These are phyloP conservation scores for Holtermannia corniformis DNA, from an alignment of 768 basidiomycete genomes.

Conservation along the genomic window DNA sequence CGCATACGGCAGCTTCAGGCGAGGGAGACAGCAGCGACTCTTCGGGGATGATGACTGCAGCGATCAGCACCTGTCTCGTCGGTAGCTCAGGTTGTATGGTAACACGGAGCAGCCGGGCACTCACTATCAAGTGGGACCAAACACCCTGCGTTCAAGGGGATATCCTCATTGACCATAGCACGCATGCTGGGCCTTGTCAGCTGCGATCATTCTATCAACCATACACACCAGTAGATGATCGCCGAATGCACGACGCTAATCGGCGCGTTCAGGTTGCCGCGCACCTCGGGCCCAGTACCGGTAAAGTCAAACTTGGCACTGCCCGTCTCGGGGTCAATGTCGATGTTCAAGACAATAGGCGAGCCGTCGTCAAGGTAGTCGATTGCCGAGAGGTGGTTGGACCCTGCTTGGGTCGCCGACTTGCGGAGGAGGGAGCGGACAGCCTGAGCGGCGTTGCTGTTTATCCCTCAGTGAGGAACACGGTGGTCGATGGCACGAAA, in stretches of 20 bases:
- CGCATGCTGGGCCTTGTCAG: slow-evolving; percentile 12
- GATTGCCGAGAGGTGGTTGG: slow-evolving; percentile 43
- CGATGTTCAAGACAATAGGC: slow-evolving; percentile 50
- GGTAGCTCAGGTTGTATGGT: background rate
- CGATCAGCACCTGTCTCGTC: background rate
- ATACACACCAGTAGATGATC: slow-evolving; percentile 33
- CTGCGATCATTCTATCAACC: background rate
- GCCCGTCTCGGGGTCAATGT: slow-evolving; percentile 63
- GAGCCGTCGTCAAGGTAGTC: slow-evolving; percentile 52
- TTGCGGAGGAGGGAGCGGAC: slow-evolving; percentile 72
- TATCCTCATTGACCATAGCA: slow-evolving; percentile 44
- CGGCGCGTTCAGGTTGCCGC: slow-evolving; percentile 33
- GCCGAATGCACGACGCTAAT: slow-evolving; percentile 21
- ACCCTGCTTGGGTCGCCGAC: slow-evolving; percentile 52
- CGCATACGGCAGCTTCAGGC: slow-evolving; percentile 80
- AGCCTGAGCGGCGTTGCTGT: slow-evolving; percentile 74
- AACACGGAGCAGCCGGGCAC: no score
- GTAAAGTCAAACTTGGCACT: slow-evolving; percentile 74
- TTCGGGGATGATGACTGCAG: slow-evolving; percentile 53
- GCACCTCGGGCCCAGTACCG: slow-evolving; percentile 43
- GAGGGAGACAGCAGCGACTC: slow-evolving; percentile 71
- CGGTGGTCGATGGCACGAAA: no score
- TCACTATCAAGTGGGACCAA: no score
- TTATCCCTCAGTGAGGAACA: no score
- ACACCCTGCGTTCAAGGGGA: slow-evolving; percentile 90